phyloP scores from a whole-genome alignment of 257 asterid genomes.

The Solanum gracilifrons region DNA sequence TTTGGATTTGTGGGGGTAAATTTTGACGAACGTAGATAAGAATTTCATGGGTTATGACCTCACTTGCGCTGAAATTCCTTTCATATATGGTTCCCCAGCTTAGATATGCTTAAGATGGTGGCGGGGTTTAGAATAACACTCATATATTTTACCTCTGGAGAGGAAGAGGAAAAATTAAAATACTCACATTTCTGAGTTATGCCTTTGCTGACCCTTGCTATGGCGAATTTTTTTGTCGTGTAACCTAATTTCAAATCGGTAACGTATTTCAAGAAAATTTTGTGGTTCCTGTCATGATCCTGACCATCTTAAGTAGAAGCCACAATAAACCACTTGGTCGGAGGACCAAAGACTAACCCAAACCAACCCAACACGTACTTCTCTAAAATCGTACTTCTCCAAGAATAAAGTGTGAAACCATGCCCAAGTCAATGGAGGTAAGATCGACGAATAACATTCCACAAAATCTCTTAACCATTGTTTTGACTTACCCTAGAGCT shows the following conservation, averaged over 20 bases:
- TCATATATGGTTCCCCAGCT: not conserved
- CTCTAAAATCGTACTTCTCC: not conserved
- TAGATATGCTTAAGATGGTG: not conserved
- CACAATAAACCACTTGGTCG: not conserved
- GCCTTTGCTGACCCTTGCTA: not conserved
- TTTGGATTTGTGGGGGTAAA: not conserved
- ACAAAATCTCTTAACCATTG: too few species aligned
- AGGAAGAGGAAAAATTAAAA: not conserved
- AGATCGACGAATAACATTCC: too few species aligned
- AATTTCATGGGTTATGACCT: not conserved
- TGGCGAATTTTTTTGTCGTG: too few species aligned
- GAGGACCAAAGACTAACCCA: not conserved
- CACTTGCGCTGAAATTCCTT: not conserved
- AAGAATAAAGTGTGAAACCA: not conserved
- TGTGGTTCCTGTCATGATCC: not conserved
- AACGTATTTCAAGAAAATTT: not conserved
- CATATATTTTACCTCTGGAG: not conserved
- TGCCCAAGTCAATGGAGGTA: not conserved
- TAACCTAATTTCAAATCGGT: not conserved
- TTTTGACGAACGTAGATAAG: too few species aligned
- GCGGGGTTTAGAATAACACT: not conserved
- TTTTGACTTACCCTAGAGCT: not conserved
- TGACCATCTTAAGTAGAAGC: not conserved
- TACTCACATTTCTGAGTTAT: too few species aligned
- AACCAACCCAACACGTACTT: not conserved